Conservation (phyloP, 495 filamentous ascomycete species). For the Podospora bellae-mahoneyi region DNA sequence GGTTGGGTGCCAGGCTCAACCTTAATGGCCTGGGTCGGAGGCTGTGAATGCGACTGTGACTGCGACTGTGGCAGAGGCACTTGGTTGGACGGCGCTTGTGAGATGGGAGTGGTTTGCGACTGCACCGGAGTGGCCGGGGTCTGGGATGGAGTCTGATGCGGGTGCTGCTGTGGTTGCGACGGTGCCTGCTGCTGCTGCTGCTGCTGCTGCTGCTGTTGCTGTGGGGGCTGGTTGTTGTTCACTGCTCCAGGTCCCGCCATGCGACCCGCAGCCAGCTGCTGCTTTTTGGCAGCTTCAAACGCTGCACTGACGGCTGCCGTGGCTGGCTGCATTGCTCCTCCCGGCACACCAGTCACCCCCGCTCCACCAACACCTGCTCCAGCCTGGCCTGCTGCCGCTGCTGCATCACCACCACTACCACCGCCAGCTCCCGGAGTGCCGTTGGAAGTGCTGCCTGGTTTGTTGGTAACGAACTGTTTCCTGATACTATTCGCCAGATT, state of each 20-base stretch:
- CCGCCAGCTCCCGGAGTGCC: slow-evolving; percentile 5
- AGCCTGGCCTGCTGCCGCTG: slow-evolving; percentile 10
- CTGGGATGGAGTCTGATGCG: slow-evolving; percentile 24
- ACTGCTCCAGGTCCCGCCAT: slow-evolving; percentile 18
- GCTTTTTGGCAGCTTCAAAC: slow-evolving; percentile 52
- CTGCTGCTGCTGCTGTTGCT: slow-evolving; percentile 5
- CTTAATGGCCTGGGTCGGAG: slow-evolving; percentile 34
- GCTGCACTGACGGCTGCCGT: slow-evolving; percentile 48
- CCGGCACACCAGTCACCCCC: slow-evolving; percentile 11
- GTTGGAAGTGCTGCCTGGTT: slow-evolving; percentile 10
- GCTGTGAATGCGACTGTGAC: slow-evolving; percentile 35
- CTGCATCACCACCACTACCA: neutral
- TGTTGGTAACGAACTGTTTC: slow-evolving; percentile 29
- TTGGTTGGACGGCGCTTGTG: slow-evolving; percentile 19
- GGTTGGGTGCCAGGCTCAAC: slow-evolving; percentile 39
- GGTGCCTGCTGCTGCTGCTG: slow-evolving; percentile 22
- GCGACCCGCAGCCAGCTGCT: slow-evolving; percentile 41
- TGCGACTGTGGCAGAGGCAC: slow-evolving; percentile 13
- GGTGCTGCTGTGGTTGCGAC: slow-evolving; percentile 17
- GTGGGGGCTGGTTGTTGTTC: slow-evolving; percentile 22
- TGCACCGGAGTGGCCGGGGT: slow-evolving; percentile 25
- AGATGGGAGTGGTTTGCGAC: slow-evolving; percentile 23
- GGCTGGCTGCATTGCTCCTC: slow-evolving; percentile 29
- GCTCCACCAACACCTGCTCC: slow-evolving; percentile 11
- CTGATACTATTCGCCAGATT: slow-evolving; percentile 35